Conservation (phyloP, 352 stramenopile species). For the Phytophthora multivora region DNA sequence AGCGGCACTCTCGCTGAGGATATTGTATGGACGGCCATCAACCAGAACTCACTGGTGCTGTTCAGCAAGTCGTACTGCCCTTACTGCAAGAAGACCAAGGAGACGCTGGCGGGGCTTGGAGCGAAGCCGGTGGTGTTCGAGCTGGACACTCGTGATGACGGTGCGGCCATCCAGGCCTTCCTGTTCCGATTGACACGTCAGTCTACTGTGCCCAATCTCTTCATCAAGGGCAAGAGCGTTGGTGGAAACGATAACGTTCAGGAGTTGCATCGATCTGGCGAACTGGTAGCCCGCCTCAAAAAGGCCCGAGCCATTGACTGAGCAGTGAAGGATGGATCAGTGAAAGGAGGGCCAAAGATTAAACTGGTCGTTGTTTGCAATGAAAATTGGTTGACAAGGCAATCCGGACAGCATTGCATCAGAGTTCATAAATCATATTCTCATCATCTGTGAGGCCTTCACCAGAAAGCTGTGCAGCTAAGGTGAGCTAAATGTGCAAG, state of each 20-base stretch:
- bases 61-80: conserved; percentile 90
- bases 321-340: conserved; percentile 7
- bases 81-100: conserved; percentile 89
- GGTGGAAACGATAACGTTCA: conserved; percentile 96
- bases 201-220: conserved; percentile 98
- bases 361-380: conserved; percentile 13
- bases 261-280: conserved; percentile 80
- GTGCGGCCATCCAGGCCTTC: conserved; percentile 91
- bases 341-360: conserved; percentile 16
- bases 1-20: conserved; percentile 70
- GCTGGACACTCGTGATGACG: conserved; percentile 85
- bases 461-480: too few relatives aligned
- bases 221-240: conserved; percentile 95
- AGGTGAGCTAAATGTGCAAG: conserved; percentile 43
- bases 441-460: neutral
- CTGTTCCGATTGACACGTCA: conserved; percentile 93
- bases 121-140: conserved; percentile 78
- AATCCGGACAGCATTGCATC: neutral
- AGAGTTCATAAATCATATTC: conserved; percentile 6
- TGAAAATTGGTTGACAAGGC: neutral
- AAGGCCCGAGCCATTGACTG: conserved; percentile 60
- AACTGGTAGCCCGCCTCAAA: conserved; percentile 91
- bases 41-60: conserved; percentile 71
- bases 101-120: conserved; percentile 59
- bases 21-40: conserved; percentile 76